These are phyloP conservation scores for Aspergillus caelatus DNA, from an alignment of 2,329 filamentous ascomycete species.

Conservation along the genomic window DNA sequence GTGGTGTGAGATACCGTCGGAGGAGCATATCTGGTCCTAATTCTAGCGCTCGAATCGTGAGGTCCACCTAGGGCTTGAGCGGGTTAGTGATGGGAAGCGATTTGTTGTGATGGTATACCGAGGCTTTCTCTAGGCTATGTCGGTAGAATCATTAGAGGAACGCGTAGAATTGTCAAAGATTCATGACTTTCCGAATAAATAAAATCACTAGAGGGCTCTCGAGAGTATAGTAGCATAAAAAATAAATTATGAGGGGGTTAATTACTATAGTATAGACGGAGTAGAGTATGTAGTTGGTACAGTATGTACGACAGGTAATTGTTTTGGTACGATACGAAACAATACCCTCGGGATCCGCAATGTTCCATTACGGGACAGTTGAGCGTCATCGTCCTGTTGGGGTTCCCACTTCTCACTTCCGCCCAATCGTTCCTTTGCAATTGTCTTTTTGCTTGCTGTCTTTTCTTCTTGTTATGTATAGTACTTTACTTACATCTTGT, in stretches of 20 bases:
- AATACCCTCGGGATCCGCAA: background rate
- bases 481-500: background rate
- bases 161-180: background rate
- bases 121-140: background rate
- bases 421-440: background rate
- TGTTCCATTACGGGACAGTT: background rate
- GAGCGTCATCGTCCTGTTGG: background rate
- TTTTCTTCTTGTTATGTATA: background rate
- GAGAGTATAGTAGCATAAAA: no score
- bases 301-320: background rate
- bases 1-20: conserved; percentile 27
- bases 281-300: background rate
- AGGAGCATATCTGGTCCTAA: conserved; percentile 29
- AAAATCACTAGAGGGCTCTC: background rate
- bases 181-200: background rate
- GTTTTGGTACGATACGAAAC: background rate
- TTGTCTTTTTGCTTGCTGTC: background rate
- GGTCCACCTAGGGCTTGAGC: background rate
- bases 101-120: no score
- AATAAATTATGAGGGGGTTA: no score
- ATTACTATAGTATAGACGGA: no score
- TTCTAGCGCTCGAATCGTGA: conserved; percentile 10
- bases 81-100: background rate
- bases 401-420: background rate
- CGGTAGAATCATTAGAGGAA: background rate